Evolutionary conservation across 306 rosid genomes (phyloP), one percentile per base, ranked within the genome.

Genomic region (Prosopis cineraria): DNA sequence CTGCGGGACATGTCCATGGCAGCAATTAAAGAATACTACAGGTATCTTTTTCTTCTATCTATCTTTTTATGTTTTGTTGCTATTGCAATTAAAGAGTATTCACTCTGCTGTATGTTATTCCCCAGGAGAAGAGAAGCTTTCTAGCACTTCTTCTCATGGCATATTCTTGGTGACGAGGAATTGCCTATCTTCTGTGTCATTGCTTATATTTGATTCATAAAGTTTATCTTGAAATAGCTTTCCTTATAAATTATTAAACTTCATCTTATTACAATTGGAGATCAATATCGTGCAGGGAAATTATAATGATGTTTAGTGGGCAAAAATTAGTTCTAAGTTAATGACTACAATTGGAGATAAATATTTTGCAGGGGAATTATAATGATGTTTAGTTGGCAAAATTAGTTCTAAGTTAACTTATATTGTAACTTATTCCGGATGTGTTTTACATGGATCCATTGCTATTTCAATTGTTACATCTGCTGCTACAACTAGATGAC

Each of bases 1-100:
- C 81, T 92, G 48, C 72, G 53, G 80, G 81, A 82, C 68, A 86
- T 43, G 96, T 92, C 97, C 67, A 73, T 88, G 88, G 64, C 81
- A 34, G 91, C 98, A 71, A 95, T 95, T 72, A 92, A 72, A 82
- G 98, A 95, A 79, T 95, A 81, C 60, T 95, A 95, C 84, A 89
- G 98, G 98, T 93, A 67, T 75, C 68, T 14, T 73, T 76, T 56
- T 68, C 68, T 34, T 39, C 33, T 63, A 17, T 65, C 62, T 10
- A 17, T 52, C 50, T 55, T 56, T 40, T 83, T 65, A 70, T 55
- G 65, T 73, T 43, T 24, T 43, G 22, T 68, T 30, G 41, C 8
- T 60, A 52, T 13, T 25, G 65, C 58, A n/a, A n/a, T n/a, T n/a
- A n/a, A n/a, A n/a, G n/a, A n/a, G n/a, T n/a, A n/a, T n/a, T n/a